A percentile compares a stretch with the other conserved stretches of the same genome.
Conservation (phyloP, 345 rosid species). For the Abelmoschus esculentus region DNA sequence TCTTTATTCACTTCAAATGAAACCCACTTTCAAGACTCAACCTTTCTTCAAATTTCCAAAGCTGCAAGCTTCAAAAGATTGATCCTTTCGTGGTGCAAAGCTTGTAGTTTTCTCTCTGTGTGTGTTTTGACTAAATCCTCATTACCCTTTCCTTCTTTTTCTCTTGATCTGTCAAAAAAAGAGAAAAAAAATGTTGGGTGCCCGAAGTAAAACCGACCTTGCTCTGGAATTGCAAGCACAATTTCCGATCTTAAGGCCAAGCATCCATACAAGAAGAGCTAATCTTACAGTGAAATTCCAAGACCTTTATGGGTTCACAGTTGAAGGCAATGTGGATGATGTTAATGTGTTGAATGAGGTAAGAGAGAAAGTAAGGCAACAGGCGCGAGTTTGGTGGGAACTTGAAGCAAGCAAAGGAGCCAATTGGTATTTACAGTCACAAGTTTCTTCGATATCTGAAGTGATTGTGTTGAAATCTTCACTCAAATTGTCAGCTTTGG, state of each 20-base stretch:
- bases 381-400: slow-evolving; percentile 97
- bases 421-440: slow-evolving; percentile 92
- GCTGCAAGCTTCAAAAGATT: slow-evolving; percentile 21
- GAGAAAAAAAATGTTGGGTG: slow-evolving; percentile 45
- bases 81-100: slow-evolving; percentile 40
- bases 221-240: slow-evolving; percentile 62
- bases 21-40: slow-evolving; percentile 10
- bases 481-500: slow-evolving; percentile 62
- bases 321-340: too few species aligned
- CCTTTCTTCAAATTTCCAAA: slow-evolving; percentile 7
- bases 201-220: slow-evolving; percentile 56
- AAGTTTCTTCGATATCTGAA: slow-evolving; percentile 47
- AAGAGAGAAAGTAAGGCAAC: slow-evolving; percentile 90
- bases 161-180: slow-evolving; percentile 16
- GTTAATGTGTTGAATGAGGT: slow-evolving; percentile 50
- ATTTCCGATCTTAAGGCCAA: too few species aligned
- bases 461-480: slow-evolving; percentile 82
- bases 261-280: too few species aligned
- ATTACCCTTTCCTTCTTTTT: neutral
- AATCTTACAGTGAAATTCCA: too few species aligned
- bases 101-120: slow-evolving; percentile 24
- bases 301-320: too few species aligned
- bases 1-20: neutral
- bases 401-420: slow-evolving; percentile 98
- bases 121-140: slow-evolving; percentile 24